These are phyloP conservation scores for Dendrobium officinale DNA, from an alignment of 106 monocot species.

Conservation along the genomic window DNA sequence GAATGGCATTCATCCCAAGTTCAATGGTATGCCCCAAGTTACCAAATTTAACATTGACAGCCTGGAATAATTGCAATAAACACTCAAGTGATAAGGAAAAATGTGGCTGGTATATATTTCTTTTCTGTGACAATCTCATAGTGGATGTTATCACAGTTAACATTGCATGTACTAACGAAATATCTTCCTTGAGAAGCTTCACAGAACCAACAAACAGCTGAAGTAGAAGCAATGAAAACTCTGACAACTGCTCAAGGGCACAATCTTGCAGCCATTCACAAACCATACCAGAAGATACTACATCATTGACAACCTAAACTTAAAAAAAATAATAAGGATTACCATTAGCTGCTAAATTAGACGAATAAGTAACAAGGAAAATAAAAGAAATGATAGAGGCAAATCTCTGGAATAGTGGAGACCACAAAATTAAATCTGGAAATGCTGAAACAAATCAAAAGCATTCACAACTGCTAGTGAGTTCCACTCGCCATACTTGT, in stretches of 20 bases:
- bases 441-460: background rate
- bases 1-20: slow-evolving; percentile 42
- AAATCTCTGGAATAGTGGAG: background rate
- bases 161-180: slow-evolving; percentile 42
- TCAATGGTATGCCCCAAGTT: slow-evolving; percentile 14
- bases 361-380: background rate
- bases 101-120: slow-evolving; percentile 60
- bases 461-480: no score
- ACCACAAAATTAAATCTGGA: background rate
- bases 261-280: slow-evolving; percentile 61
- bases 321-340: background rate
- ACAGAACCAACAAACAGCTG: slow-evolving; percentile 17
- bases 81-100: slow-evolving; percentile 57
- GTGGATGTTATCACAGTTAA: slow-evolving; percentile 49
- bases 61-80: slow-evolving; percentile 38
- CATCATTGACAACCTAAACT: slow-evolving; percentile 51
- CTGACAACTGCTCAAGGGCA: slow-evolving; percentile 68
- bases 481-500: no score
- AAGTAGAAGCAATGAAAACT: slow-evolving; percentile 54
- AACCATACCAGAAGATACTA: slow-evolving; percentile 31
- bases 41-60: slow-evolving; percentile 22
- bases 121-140: slow-evolving; percentile 59
- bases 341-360: background rate
- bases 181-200: slow-evolving; percentile 37
- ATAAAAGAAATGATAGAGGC: background rate